phyloP scores from a whole-genome alignment of 2,329 filamentous ascomycete species.

The Aureobasidium sp. region DNA sequence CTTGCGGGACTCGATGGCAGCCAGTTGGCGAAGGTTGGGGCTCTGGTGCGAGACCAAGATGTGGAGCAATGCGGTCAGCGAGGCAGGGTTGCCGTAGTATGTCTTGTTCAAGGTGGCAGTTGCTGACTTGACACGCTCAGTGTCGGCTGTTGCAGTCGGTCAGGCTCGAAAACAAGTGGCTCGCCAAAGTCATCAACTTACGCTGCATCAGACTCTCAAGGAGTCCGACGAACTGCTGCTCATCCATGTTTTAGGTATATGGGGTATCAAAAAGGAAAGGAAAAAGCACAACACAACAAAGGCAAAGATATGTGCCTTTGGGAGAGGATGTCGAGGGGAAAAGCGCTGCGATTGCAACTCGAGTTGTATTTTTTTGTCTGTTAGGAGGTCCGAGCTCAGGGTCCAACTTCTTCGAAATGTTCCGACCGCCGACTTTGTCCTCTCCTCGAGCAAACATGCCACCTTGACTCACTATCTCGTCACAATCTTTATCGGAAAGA shows the following conservation, averaged over 20 bases:
- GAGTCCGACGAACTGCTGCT: conserved; percentile 77
- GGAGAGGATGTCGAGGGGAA: conserved; percentile 4
- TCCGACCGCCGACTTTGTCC: neutral
- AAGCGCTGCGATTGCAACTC: neutral
- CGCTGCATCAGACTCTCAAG: conserved; percentile 82
- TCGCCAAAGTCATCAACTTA: conserved; percentile 46
- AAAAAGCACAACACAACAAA: conserved; percentile 16
- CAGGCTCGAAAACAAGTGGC: neutral
- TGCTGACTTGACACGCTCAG: conserved; percentile 67
- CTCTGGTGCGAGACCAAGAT: conserved; percentile 72
- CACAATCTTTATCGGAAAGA: neutral
- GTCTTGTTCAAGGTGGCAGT: conserved; percentile 87
- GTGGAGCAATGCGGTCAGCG: conserved; percentile 79
- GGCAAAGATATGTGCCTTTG: conserved; percentile 3
- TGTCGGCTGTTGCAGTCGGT: conserved; percentile 59
- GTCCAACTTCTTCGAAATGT: neutral
- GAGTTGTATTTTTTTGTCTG: neutral
- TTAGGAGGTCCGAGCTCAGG: neutral
- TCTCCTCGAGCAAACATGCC: neutral
- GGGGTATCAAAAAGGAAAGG: conserved; percentile 15
- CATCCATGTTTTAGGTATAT: conserved; percentile 52
- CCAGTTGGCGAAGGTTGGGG: conserved; percentile 73
- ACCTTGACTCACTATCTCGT: neutral
- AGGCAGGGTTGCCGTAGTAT: conserved; percentile 81
- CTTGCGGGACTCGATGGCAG: conserved; percentile 81